Percentiles rank a stretch among this genome's conserved stretches.
phyloP scores from a whole-genome alignment of 768 basidiomycete genomes.

The Tulasnella sp. region DNA sequence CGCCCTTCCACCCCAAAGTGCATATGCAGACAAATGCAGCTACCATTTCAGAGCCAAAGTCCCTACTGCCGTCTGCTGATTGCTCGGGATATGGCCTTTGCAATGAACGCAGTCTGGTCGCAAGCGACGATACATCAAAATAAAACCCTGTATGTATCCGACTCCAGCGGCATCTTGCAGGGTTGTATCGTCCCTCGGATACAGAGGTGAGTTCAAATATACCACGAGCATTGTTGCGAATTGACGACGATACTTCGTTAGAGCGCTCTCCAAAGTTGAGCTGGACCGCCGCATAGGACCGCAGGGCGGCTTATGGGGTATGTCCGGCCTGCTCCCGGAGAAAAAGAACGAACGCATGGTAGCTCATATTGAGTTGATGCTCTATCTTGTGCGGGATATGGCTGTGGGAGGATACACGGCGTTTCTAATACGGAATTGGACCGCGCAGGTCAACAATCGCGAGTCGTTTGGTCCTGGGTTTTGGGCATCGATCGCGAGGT shows the following conservation, averaged over 20 bases:
- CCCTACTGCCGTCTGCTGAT: no score
- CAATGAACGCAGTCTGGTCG: not conserved
- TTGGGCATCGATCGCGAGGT: not conserved
- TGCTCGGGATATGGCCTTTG: not conserved
- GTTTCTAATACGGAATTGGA: not conserved
- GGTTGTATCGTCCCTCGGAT: not conserved
- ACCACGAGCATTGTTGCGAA: not conserved
- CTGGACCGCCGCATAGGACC: no score
- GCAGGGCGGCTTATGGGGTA: no score
- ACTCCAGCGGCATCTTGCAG: not conserved
- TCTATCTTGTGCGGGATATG: not conserved
- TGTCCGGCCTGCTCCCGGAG: not conserved
- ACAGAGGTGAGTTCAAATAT: not conserved
- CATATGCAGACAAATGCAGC: no score
- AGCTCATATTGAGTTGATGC: not conserved
- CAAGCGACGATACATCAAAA: not conserved
- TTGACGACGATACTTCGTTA: not conserved
- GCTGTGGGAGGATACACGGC: not conserved
- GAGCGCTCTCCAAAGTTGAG: no score
- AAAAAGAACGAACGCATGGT: not conserved
- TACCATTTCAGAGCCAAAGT: no score
- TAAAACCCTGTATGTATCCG: not conserved
- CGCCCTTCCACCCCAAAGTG: no score
- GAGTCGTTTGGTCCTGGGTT: not conserved
- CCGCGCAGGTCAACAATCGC: not conserved